Percentiles rank a stretch among this genome's conserved stretches.
These are phyloP conservation scores for Coemansia sp. DNA, from an alignment of 192 early-diverging fungal species.

Conservation along the genomic window DNA sequence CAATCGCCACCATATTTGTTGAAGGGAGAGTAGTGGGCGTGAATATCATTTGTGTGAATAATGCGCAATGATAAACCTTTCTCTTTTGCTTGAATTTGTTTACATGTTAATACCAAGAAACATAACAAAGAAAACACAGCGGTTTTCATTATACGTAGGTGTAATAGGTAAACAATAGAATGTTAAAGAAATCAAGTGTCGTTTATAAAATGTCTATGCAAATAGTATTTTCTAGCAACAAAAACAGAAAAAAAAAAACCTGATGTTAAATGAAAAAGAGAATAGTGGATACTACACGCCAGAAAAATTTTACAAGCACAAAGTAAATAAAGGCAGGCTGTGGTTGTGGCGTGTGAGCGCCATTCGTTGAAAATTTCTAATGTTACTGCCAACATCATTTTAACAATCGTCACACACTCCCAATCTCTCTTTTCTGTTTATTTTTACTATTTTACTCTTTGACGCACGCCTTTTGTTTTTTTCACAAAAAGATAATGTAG, in stretches of 20 bases:
- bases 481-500: not conserved
- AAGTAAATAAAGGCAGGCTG: not conserved
- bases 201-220: not conserved
- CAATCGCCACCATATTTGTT: conserved; percentile 57
- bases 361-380: not conserved
- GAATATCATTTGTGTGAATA: conserved; percentile 59
- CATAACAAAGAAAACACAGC: not conserved
- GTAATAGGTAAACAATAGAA: not conserved
- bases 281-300: not conserved
- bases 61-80: conserved; percentile 22
- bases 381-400: not conserved
- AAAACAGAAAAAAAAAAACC: not conserved
- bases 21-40: conserved; percentile 56
- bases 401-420: not conserved
- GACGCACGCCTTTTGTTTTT: not conserved
- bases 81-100: not conserved
- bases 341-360: not conserved
- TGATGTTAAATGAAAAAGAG: not conserved
- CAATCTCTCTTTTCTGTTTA: not conserved
- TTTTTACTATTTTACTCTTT: not conserved
- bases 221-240: not conserved
- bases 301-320: not conserved
- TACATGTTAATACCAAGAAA: not conserved
- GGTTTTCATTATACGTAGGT: not conserved
- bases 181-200: not conserved